Percentiles rank a stretch among this genome's conserved stretches.
Evolutionary conservation across 495 filamentous ascomycete species (phyloP).

Genomic region (Xylaria bambusicola): DNA sequence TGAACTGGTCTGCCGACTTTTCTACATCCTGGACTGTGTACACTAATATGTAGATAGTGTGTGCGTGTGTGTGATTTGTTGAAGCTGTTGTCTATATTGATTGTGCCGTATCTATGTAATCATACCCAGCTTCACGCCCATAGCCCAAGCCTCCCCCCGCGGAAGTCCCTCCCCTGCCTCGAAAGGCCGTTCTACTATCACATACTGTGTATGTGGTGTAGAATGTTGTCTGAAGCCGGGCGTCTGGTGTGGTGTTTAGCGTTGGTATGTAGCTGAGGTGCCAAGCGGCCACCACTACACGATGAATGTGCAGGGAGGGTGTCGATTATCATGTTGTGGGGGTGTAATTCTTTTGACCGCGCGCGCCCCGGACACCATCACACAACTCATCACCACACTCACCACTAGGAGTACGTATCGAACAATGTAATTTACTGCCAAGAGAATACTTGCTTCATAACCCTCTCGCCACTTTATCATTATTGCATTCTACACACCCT

Average conservation of each 20-base stretch:
- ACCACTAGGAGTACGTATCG: conserved; percentile 12
- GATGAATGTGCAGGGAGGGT: conserved; percentile 9
- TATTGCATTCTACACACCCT: conserved; percentile 15
- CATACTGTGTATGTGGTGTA: no score
- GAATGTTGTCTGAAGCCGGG: no score
- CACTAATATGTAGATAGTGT: no score
- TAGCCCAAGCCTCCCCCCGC: no score
- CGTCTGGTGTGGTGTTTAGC: background rate
- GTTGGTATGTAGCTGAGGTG: background rate
- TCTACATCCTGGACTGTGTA: no score
- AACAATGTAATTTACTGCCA: conserved; percentile 6
- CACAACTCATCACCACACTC: background rate
- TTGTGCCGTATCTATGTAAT: no score
- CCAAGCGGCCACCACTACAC: conserved; percentile 15
- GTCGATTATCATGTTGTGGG: background rate
- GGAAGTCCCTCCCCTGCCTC: no score
- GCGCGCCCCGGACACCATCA: conserved; percentile 13
- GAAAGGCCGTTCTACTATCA: no score
- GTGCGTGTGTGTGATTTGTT: no score
- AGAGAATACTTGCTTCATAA: background rate
- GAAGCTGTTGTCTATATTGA: no score
- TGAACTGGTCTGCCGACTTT: no score
- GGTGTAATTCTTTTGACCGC: conserved; percentile 8
- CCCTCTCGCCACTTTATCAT: background rate
- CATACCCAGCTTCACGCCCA: background rate